Evolutionary conservation across 257 asterid species (phyloP), one percentile per base, ranked within the genome.

Genomic region (Echites panduratus): DNA sequence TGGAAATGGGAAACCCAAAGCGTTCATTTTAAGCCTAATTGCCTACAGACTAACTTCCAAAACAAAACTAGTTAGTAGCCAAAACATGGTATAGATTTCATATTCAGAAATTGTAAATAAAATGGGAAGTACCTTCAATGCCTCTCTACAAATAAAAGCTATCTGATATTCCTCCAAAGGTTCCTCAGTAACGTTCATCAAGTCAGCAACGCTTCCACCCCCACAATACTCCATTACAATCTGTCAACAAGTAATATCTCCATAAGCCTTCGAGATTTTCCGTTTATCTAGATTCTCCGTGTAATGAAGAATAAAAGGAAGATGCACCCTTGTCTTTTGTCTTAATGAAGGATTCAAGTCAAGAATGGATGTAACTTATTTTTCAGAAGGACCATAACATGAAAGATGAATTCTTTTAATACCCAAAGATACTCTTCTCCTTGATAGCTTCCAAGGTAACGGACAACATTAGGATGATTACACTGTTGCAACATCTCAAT

Each of bases 351-450:
- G 62, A 57, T 22, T 75, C 38, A 20, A 57, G 9, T 8, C 9
- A 56, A 10, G 54, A 52, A n/a, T n/a, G 11, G 44, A 9, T 47
- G n/a, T 20, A 59, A 38, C 66, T 61, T 61, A 38, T 1, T 13
- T 32, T 35, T 53, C 8, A 59, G 32, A 50, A 48, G 10, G 19
- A 58, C 35, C 66, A 11, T 11, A 57, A 63, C n/a, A 9, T 16
- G 7, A 70, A 56, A 20, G 74, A 73, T 74, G 66, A 70, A 73
- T 64, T 73, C 67, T 59, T 72, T 75, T 87, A 19, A 70, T 90
- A 94, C 98, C 99, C 99, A 95, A 70, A 95, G 96, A 86, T 85
- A 92, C 75, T 95, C 99, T 78, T 95, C 99, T 73, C 99, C 96
- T 83, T 95, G 99, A 81, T 88, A 95, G 88, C 99, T 95, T 44